Base-by-base conservation (phyloP, 768 basidiomycete genomes). In the Lactarius hengduanensis region DNA sequence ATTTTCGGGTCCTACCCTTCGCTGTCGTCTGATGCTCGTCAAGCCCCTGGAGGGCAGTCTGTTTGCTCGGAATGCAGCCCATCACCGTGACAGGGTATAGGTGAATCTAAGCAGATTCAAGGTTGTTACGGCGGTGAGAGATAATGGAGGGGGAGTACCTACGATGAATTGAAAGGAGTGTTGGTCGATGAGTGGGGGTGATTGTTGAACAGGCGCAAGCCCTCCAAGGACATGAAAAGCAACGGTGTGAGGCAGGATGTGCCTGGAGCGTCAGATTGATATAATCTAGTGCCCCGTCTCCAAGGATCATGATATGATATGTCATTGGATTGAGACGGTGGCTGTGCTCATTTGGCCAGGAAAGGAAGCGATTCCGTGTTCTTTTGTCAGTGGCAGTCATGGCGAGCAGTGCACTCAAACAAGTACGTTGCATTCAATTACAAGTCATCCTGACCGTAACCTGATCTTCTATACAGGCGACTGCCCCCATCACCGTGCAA, bases 401-500 rank as follows among this genome's bases (percentile, higher is more conserved):
- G 82, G 77, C 83, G 71, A 83, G 79, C 72, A 74, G 70, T 63
- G 79, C 76, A 34, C 74, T 81, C 69, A 83, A 79, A 70, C 80
- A 81, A 72, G 82, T 82, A 65, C 57, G 78, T 71, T 61, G 8
- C 40, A 38, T 50, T 20, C n/a, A 34, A 9, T 57, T 16, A 4
- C 20, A 30, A 34, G 1, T 13, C n/a, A 22, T 4, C 7, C 1
- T 58, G 34, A 18, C 40, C 38, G 15, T 53, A 45, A 32, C 22
- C n/a, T n/a, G 15, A 30, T 18, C 13, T 34, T 61, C 26, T 40
- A 16, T 45, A 4, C 38, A 77, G 77, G 67, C 82, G 73, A 77
- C 76, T 40, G 76, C 79, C 59, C 73, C 83, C 10, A 74, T 83
- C 50, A 91, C 93, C 3, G 82, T 99, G 57, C 94, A 97, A 72